Evolutionary conservation across 192 early-diverging fungal genomes (phyloP), one percentile per base, ranked within the genome.

Genomic region (Diversispora epigaea): DNA sequence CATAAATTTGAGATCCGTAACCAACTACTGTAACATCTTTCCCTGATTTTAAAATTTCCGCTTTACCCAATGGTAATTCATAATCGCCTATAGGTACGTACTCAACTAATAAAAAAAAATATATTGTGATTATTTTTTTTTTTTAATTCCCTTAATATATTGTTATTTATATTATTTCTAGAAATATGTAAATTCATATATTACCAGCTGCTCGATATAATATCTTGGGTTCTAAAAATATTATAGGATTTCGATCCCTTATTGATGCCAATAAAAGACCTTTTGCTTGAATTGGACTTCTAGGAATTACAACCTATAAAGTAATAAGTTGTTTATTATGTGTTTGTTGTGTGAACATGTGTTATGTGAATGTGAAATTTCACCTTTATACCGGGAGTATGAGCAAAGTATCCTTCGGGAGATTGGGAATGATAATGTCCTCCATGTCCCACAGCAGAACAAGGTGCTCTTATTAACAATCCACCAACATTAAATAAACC

Each of bases 161-260:
- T 22, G 15, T 68, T 11, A 62, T 10, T n/a, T 32, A 43, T 46
- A 47, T 3, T 14, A 60, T 57, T 19, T 44, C 10, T 6, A 12
- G 19, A 6, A 21, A 7, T n/a, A n/a, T n/a, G n/a, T n/a, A n/a
- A n/a, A n/a, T 22, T 17, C 22, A 19, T 5, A 47, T 25, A 77
- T 64, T 80, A 92, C 91, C 86, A 10, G 97, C 93, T 50, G 94
- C 88, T 47, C 97, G 92, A 83, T 98, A 98, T 21, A 98, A 86
- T 63, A 94, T 91, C 85, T 98, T 98, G 77, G 97, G 97, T 82
- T 98, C 97, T 80, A 97, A 92, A 77, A 98, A 94, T 9, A 98
- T 80, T n/a, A 92, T 90, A 6, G 97, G 97, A 81, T 98, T 98
- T 55, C 85, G 87, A 78, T 97, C 95, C 66, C 95, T 87, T 75